These are phyloP conservation scores for Kandelia obovata DNA, from an alignment of 345 rosid genomes.

Conservation along the genomic window DNA sequence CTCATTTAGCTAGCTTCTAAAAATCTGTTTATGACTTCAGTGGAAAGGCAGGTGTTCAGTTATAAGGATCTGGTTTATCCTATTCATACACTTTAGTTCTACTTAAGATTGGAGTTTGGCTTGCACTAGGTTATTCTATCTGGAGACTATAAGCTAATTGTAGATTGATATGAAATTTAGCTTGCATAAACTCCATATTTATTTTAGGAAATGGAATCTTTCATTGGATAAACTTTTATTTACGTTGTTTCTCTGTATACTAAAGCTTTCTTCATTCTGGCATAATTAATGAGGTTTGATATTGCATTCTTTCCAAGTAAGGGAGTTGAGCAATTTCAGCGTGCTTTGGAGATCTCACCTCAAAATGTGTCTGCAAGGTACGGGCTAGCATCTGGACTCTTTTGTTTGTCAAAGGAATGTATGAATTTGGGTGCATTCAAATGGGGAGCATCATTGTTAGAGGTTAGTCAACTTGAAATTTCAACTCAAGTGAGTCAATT, in stretches of 20 bases:
- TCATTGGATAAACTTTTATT: neutral
- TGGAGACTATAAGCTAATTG: too few species aligned
- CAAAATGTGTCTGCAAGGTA: conserved; percentile 66
- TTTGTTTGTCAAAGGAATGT: conserved; percentile 81
- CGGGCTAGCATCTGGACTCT: conserved; percentile 82
- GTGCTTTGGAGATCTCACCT: conserved; percentile 70
- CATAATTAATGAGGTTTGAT: conserved; percentile 1
- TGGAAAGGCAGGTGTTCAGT: too few species aligned
- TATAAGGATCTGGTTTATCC: too few species aligned
- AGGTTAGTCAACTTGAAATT: conserved; percentile 45
- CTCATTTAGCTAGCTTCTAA: too few species aligned
- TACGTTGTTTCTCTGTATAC: neutral
- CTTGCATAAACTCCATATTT: neutral
- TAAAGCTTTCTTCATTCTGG: conserved; percentile 3
- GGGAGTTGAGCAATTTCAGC: conserved; percentile 82
- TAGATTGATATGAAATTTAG: too few species aligned
- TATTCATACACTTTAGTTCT: too few species aligned
- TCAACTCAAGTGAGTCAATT: neutral
- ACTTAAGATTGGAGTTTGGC: too few species aligned
- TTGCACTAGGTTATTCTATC: too few species aligned
- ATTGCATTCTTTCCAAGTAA: conserved; percentile 30
- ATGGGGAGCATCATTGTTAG: conserved; percentile 83
- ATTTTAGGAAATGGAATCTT: neutral
- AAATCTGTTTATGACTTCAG: too few species aligned
- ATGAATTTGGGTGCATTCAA: conserved; percentile 71